Conservation (phyloP, 1,284 basidiomycete species). For the Fomitiporia mediterranea region DNA sequence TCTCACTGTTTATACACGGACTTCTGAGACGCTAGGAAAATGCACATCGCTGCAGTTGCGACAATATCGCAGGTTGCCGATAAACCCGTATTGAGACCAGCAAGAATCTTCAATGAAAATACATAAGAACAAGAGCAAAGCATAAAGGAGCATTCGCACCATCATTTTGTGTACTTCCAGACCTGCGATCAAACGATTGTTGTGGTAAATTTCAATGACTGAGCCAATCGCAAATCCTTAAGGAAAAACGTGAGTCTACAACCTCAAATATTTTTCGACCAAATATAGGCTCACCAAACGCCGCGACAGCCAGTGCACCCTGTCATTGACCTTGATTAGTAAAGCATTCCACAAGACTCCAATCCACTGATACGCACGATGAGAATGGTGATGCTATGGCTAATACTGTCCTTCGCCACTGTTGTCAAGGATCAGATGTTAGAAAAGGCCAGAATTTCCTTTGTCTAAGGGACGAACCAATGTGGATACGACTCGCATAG, state of each 20-base stretch:
- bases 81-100: constrained; percentile 11
- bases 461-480: not conserved
- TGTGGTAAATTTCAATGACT: constrained; percentile 9
- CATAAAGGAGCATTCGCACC: not conserved
- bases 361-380: constrained; percentile 7
- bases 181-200: constrained; percentile 5
- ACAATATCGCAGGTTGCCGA: constrained; percentile 14
- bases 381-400: constrained; percentile 9
- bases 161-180: constrained; percentile 9
- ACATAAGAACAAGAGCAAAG: not conserved
- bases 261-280: not conserved
- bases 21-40: constrained; percentile 10
- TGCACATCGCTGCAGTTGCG: constrained; percentile 14
- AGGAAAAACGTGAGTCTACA: not conserved
- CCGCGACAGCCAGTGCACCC: constrained; percentile 1
- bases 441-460: not conserved
- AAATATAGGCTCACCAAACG: not conserved
- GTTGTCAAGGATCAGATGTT: no score
- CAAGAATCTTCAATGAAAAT: not conserved
- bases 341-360: not conserved
- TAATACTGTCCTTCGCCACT: not conserved
- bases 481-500: constrained; percentile 16
- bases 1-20: constrained; percentile 12
- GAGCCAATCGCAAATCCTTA: constrained; percentile 6
- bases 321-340: not conserved